Base-by-base conservation (phyloP, 495 filamentous ascomycete species). In the Aspergillus haitiensis region DNA sequence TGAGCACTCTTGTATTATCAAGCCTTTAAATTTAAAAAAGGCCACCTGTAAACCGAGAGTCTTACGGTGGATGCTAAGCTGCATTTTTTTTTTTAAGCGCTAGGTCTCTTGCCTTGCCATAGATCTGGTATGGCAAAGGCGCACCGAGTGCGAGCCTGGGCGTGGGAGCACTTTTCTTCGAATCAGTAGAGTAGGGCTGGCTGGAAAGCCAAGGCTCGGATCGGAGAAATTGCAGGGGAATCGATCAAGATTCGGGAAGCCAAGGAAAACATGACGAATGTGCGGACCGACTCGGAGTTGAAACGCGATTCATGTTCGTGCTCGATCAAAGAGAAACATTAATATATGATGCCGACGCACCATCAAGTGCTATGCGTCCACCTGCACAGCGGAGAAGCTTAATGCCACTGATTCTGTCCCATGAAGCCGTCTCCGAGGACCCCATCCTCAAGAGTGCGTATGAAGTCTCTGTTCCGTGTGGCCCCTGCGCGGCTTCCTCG, bases 381-480 rank as follows among this genome's bases (percentile, higher is more conserved):
- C 37, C 16, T 10, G 7, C 16, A 51, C 15, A 5, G 37, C 46
- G 40, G 36, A 39, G 54, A 27, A 47, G 18, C 48, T 76, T 80
- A 86, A 61, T 86, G 84, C 86, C 86, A 88, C 57, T 87, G 85
- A 42, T 78, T 79, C 57, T 83, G 81, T 52, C 80, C 80, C 74
- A 86, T 82, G 65, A 85, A 88, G 11, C 91, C 89, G 70, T 98
- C 92, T 9, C 67, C 71, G 51, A 97, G 75, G 2, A 93, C 96
- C 44, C 94, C 84, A 67, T 97, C 94, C 72, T 98, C 94, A 61
- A 99, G 77, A 59, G 88, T 96, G 51, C 94, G 84, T 62, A 98
- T 95, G 67, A 99, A 95, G 67, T 97, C 90, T 21, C 91, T 81
- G 64, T 91, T 93, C 59, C 85, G 79, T 58, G 86, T 79, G 61